Percentiles rank a stretch among this genome's conserved stretches.
These are phyloP conservation scores for Termitomyces eurrhizus DNA, from an alignment of 768 basidiomycete genomes.

Conservation along the genomic window DNA sequence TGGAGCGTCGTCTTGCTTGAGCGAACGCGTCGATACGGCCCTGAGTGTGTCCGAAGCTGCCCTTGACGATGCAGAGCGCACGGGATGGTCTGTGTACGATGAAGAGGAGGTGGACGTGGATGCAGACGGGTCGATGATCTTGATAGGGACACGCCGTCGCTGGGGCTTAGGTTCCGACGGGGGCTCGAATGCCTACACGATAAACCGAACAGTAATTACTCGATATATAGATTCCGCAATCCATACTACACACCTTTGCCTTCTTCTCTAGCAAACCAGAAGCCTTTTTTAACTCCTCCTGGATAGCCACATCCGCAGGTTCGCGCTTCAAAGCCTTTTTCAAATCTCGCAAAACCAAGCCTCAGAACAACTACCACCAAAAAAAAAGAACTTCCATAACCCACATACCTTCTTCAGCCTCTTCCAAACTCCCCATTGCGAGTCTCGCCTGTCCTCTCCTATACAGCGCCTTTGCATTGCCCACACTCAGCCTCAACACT, in stretches of 20 bases:
- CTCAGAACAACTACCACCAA: not conserved
- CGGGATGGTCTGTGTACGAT: not conserved
- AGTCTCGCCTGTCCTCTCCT: conserved; percentile 71
- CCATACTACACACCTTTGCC: conserved; percentile 25
- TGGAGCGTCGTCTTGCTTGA: conserved; percentile 10
- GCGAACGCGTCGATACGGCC: conserved; percentile 35
- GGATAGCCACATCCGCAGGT: conserved; percentile 58
- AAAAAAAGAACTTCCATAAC: conserved; percentile 10
- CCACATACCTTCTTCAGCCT: conserved; percentile 56
- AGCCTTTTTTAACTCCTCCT: conserved; percentile 57
- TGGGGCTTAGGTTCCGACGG: conserved; percentile 1
- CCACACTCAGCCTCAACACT: conserved; percentile 48
- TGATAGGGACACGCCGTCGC: conserved; percentile 17
- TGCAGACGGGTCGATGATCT: conserved; percentile 6
- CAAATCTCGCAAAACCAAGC: conserved; percentile 39
- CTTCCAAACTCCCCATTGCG: conserved; percentile 47
- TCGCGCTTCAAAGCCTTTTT: conserved; percentile 54
- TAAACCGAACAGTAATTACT: too few relatives aligned
- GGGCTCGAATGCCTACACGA: not conserved
- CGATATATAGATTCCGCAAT: not conserved
- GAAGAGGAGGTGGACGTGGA: not conserved
- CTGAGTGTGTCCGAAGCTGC: conserved; percentile 21
- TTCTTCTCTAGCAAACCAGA: conserved; percentile 34
- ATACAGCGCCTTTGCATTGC: conserved; percentile 79
- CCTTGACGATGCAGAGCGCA: not conserved